Evolutionary conservation across 768 basidiomycete genomes (phyloP).

Genomic region (Lyophyllum atratum): DNA sequence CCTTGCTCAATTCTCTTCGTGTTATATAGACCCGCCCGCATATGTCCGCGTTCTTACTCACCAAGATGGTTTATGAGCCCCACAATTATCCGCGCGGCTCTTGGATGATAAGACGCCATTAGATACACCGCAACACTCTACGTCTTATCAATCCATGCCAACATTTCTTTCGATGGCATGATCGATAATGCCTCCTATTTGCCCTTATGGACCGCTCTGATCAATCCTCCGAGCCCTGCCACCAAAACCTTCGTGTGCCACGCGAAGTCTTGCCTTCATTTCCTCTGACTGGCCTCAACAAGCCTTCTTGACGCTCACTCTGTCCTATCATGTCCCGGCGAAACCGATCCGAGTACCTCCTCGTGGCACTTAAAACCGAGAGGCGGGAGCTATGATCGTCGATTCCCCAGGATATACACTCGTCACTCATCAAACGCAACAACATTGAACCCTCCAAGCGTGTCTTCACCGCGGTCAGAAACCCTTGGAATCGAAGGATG

Average conservation of each 20-base stretch:
- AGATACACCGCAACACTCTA: not conserved
- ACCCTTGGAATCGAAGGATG: not conserved
- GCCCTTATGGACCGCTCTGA: not conserved
- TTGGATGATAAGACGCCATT: not conserved
- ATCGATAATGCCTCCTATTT: not conserved
- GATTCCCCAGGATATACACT: not conserved
- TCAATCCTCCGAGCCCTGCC: not conserved
- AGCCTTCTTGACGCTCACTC: not conserved
- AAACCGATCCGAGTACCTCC: not conserved
- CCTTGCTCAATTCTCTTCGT: not conserved
- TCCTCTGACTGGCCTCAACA: not conserved
- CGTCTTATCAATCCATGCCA: not conserved
- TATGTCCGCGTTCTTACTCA: not conserved
- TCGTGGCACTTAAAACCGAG: not conserved
- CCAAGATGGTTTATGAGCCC: not conserved
- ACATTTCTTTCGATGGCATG: not conserved
- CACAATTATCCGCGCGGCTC: not conserved
- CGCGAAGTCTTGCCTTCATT: not conserved
- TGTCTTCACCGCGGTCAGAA: not conserved
- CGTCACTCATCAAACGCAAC: not conserved
- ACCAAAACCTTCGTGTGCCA: not conserved
- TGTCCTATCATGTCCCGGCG: constrained; percentile 12
- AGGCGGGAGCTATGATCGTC: not conserved
- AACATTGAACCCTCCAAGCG: not conserved
- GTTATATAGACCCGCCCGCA: not conserved